Evolutionary conservation across 2,329 filamentous ascomycete species (phyloP).

Genomic region (Phaeosphaeria sp.): DNA sequence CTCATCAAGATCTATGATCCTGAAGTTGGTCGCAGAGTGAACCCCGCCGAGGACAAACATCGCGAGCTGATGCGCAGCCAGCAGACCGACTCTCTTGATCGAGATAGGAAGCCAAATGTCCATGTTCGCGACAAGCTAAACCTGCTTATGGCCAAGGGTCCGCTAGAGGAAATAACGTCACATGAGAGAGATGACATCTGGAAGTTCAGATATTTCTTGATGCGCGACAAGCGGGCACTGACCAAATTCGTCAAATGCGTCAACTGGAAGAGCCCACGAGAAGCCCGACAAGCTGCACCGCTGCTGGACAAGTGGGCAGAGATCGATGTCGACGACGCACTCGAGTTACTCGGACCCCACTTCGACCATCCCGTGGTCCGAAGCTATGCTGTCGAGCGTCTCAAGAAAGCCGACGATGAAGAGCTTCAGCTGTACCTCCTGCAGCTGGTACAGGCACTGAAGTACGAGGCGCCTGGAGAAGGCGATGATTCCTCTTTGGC

Average conservation of each 20-base stretch:
- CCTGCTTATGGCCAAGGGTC: conserved; percentile 87
- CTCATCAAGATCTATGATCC: conserved; percentile 91
- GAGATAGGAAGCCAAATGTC: conserved; percentile 93
- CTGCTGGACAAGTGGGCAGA: conserved; percentile 93
- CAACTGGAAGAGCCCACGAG: conserved; percentile 85
- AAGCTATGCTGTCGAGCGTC: conserved; percentile 88
- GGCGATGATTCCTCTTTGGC: conserved; percentile 85
- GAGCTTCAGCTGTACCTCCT: conserved; percentile 90
- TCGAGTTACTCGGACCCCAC: conserved; percentile 89
- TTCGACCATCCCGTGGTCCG: conserved; percentile 89
- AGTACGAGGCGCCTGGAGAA: conserved; percentile 65
- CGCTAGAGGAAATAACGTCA: conserved; percentile 83
- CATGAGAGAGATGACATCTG: conserved; percentile 97
- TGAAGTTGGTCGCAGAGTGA: conserved; percentile 86
- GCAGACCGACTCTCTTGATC: conserved; percentile 90
- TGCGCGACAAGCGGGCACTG: conserved; percentile 81
- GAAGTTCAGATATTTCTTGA: conserved; percentile 96
- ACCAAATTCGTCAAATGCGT: conserved; percentile 99
- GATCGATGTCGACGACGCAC: conserved; percentile 94
- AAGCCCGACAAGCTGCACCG: conserved; percentile 87
- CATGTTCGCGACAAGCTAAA: conserved; percentile 95
- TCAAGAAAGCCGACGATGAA: conserved; percentile 90
- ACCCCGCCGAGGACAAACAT: conserved; percentile 95
- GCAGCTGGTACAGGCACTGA: conserved; percentile 93
- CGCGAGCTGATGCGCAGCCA: conserved; percentile 89